phyloP scores from a whole-genome alignment of 495 filamentous ascomycete genomes.

The Xylaria flabelliformis region DNA sequence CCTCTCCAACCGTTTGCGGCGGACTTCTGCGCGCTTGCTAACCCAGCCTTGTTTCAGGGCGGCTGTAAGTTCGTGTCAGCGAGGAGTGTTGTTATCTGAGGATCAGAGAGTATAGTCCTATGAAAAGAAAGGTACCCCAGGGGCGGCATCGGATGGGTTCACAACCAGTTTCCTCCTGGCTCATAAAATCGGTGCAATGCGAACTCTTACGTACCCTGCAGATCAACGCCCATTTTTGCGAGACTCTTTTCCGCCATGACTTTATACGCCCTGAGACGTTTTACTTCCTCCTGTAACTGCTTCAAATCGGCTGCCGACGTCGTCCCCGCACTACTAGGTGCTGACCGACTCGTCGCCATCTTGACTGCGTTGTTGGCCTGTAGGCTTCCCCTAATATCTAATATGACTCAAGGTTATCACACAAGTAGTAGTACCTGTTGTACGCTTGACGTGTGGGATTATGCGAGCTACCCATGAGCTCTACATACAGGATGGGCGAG shows the following conservation, averaged over 20 bases:
- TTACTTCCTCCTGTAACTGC: background rate
- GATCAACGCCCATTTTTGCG: slow-evolving; percentile 7
- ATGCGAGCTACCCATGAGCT: background rate
- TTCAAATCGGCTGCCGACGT: background rate
- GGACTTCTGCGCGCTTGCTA: slow-evolving; percentile 20
- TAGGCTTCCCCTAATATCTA: background rate
- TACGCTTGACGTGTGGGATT: background rate
- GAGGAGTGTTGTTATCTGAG: background rate
- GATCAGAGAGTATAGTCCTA: background rate
- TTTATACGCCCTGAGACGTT: slow-evolving; percentile 18
- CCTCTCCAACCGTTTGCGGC: background rate
- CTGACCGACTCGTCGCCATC: slow-evolving; percentile 13
- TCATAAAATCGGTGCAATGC: background rate
- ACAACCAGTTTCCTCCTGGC: background rate
- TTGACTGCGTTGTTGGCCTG: background rate
- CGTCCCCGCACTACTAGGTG: background rate
- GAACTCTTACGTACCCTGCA: slow-evolving; percentile 13
- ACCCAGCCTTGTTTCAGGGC: slow-evolving; percentile 26
- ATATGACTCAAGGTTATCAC: background rate
- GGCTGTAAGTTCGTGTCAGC: slow-evolving; percentile 9
- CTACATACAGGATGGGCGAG: background rate
- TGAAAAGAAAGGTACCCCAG: background rate
- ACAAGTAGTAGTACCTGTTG: background rate
- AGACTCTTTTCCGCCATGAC: slow-evolving; percentile 10
- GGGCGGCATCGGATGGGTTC: background rate